These are phyloP conservation scores for Solanum hybrid DNA, from an alignment of 305 asterid genomes.

Conservation along the genomic window DNA sequence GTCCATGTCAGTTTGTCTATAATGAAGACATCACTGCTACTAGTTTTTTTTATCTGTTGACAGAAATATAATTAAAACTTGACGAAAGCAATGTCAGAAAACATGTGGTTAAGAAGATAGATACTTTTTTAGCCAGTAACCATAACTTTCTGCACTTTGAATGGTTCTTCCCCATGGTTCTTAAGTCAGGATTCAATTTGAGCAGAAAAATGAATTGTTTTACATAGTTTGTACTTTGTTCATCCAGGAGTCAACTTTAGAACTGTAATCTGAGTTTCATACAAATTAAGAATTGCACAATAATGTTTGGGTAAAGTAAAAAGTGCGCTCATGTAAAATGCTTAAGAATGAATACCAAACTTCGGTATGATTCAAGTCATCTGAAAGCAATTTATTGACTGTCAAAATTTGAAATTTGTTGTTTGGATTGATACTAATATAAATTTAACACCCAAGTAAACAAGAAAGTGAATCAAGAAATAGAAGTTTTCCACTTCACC, in stretches of 20 bases:
- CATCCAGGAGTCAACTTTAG: neutral
- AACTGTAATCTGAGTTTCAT: neutral
- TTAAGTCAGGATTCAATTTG: neutral
- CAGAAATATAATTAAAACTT: neutral
- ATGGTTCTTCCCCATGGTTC: neutral
- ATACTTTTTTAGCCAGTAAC: neutral
- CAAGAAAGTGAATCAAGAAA: neutral
- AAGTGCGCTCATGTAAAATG: neutral
- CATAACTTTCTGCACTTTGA: neutral
- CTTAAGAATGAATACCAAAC: neutral
- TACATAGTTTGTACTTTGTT: neutral
- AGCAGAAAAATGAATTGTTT: neutral
- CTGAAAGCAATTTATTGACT: neutral
- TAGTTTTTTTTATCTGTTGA: neutral
- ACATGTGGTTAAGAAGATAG: neutral
- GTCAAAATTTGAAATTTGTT: neutral
- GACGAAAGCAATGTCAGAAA: neutral
- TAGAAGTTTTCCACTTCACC: neutral
- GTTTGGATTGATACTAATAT: neutral
- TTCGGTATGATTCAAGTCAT: neutral
- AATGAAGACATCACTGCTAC: neutral
- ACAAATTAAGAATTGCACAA: neutral
- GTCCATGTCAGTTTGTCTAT: neutral
- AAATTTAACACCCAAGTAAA: neutral
- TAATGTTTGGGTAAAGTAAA: neutral